These are phyloP conservation scores for Tribonema minus DNA, from an alignment of 108 stramenopile genomes.

Conservation along the genomic window DNA sequence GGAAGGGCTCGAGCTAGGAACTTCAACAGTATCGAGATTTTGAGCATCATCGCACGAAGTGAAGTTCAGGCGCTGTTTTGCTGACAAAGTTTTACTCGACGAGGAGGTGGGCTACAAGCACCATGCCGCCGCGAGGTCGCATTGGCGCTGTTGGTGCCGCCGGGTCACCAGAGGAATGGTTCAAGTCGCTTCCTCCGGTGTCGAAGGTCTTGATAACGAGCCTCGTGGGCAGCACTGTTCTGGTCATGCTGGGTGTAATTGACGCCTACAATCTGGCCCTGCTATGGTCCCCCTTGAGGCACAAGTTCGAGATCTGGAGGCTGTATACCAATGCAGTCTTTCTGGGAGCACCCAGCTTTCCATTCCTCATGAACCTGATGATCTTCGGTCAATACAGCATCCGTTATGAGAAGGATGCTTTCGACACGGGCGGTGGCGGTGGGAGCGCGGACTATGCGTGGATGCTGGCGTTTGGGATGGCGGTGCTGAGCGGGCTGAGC, in stretches of 20 bases:
- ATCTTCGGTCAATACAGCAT: not conserved
- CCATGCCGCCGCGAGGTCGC: not conserved
- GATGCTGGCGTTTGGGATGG: conserved; percentile 49
- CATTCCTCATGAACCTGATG: conserved; percentile 33
- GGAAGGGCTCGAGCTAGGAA: too few species aligned
- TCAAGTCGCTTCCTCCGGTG: conserved; percentile 31
- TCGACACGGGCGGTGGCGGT: conserved; percentile 59
- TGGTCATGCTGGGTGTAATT: conserved; percentile 1
- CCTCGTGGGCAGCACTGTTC: conserved; percentile 31
- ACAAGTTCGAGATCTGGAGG: conserved; percentile 49
- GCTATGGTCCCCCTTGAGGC: conserved; percentile 35
- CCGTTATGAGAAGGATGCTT: conserved; percentile 53
- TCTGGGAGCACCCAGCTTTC: conserved; percentile 27
- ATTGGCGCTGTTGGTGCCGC: not conserved
- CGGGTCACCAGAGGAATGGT: conserved; percentile 43
- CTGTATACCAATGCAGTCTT: conserved; percentile 29
- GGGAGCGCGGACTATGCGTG: conserved; percentile 47
- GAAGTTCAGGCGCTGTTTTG: not conserved
- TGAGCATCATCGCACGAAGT: too few species aligned
- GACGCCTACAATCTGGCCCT: not conserved
- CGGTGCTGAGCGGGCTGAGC: conserved; percentile 8
- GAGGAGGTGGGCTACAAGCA: not conserved
- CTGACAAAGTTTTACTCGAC: not conserved
- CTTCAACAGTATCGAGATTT: too few species aligned
- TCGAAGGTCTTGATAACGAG: conserved; percentile 34